Conservation (phyloP, 2,329 filamentous ascomycete genomes). For the Phyllosticta capitalensis region DNA sequence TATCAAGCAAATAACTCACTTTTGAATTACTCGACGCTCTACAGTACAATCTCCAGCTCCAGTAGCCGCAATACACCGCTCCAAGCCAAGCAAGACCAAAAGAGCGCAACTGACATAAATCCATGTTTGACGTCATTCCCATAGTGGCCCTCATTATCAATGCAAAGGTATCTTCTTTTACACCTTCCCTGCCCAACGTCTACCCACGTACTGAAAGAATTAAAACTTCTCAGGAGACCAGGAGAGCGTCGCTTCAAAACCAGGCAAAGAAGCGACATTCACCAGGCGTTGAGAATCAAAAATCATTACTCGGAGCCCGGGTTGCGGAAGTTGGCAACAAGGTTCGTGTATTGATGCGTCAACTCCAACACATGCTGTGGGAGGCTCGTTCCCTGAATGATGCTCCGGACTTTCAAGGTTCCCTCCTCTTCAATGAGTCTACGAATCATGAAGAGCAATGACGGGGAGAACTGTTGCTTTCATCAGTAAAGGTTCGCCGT, state of each 20-base stretch:
- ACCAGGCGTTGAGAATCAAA: neutral
- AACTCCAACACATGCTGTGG: constrained; percentile 88
- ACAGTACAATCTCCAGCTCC: neutral
- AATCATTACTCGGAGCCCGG: constrained; percentile 61
- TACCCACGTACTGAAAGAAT: neutral
- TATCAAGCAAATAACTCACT: neutral
- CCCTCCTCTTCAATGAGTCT: constrained; percentile 96
- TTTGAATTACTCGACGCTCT: neutral
- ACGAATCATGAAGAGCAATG: constrained; percentile 77
- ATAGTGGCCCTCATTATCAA: neutral
- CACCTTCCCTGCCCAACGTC: neutral
- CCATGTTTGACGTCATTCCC: neutral
- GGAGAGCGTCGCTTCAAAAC: neutral
- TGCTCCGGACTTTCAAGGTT: constrained; percentile 91
- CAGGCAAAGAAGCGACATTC: neutral
- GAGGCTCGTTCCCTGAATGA: constrained; percentile 90
- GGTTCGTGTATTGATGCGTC: constrained; percentile 89
- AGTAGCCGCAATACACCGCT: neutral
- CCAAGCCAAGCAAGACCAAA: neutral
- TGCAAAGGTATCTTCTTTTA: constrained; percentile 11
- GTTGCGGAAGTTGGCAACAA: constrained; percentile 92
- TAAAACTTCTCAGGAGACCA: neutral
- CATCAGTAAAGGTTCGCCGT: neutral
- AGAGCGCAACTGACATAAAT: neutral
- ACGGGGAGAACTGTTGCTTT: constrained; percentile 68